Evolutionary conservation across 768 basidiomycete genomes (phyloP), one percentile per base, ranked within the genome.

Genomic region (Ephemerocybe angulata): DNA sequence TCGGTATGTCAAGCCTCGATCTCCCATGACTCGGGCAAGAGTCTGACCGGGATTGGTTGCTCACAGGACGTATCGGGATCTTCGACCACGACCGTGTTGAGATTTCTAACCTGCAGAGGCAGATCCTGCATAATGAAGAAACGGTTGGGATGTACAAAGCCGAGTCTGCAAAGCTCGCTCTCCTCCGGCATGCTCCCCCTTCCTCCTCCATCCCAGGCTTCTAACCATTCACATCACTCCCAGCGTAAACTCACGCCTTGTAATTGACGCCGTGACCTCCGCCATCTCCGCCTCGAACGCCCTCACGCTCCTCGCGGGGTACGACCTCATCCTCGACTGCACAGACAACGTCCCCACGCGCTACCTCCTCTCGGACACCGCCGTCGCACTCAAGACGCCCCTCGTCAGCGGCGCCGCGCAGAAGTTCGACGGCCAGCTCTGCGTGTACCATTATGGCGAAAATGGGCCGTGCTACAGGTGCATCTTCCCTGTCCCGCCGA

Each of bases 361-460:
- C 4, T 98, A 98, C 70, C 82, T 98, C 19, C 78, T 99, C 50
- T 94, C 92, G 24, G 95, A 98, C 67, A 82, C 84, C 1, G 84
- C 89, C 15, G 89, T 93, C 35, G 73, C 72, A 1, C 79, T 94
- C 1, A 71, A 74, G n/a, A 90, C 85, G 44, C 88, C 92, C 13
- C 85, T 98, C 35, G 87, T 98, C 33, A 92, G 90, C 54, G 96
- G 96, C 7, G 97, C 95, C 1, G 97, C 97, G 0, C 91, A 91
- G 64, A 82, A 82, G 62, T 87, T 80, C 61, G 90, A 92, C 57
- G 91, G 91, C 0, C 91, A 93, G 65, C 76, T 93, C 4, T 87
- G 83, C 62, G 74, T 81, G 13, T 93, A 90, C 67, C 90, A 92
- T 64, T 70, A 86, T 3, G 83, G 79, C 5, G 68, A 72, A 19